Base-by-base conservation (phyloP, 257 asterid genomes). In the Nemophila menziesii region DNA sequence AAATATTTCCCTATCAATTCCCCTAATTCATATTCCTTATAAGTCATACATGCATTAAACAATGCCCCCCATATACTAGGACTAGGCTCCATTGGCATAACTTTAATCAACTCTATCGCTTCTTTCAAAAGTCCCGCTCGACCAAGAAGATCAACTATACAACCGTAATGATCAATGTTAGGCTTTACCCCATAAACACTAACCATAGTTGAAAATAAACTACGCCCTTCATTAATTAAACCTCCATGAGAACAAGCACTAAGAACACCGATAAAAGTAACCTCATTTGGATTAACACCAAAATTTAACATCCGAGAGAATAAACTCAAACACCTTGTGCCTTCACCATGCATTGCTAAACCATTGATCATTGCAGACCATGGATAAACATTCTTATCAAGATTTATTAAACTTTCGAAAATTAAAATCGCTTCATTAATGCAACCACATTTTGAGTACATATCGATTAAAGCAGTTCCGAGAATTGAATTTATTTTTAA, bases 391-490 rank as follows among this genome's bases (percentile, higher is more conserved):
- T 57, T 67, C 62, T 62, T 65, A 3, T n/a, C 46, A 8, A 16
- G 51, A n/a, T n/a, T n/a, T n/a, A n/a, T n/a, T 8, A 71, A 20
- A 7, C 33, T 57, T 8, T 59, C 46, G 18, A 71, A 74, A 16
- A 60, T 72, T 22, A 17, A 24, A 24, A 43, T 15, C 10, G 89
- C 89, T 14, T 68, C 72, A 7, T 52, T 36, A 5, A 68, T 49
- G 49, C 78, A 59, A 7, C 89, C 89, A 27, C 83, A 74, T 58
- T 74, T 78, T 14, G 73, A 52, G 22, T 74, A 68, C 80, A 78
- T 70, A 36, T 78, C 75, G 9, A 78, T 50, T 33, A 74, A 53
- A 60, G 80, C 68, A 39, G 78, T 65, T 39, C 73, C 83, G 14
- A 78, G 69, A 5, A 58, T 47, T 3, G 71, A 46, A 45, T 52